These are phyloP conservation scores for Melastoma malabathricum DNA, from an alignment of 345 rosid species.

Conservation along the genomic window DNA sequence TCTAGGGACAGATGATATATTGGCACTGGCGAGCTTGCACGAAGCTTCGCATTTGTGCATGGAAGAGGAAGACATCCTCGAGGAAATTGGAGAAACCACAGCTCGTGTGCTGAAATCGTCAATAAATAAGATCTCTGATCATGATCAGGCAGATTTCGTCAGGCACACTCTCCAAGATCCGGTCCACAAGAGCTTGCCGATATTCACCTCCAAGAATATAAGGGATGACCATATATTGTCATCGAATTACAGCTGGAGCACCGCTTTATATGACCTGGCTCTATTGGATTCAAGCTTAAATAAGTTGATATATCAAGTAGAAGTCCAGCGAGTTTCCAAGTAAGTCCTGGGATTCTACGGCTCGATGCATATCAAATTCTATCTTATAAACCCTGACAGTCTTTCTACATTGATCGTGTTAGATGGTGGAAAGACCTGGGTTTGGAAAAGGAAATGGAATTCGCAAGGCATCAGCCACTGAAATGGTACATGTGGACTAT, in stretches of 20 bases:
- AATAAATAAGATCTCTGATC: not conserved
- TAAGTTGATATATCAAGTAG: constrained; percentile 3
- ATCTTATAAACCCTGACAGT: too few relatives aligned
- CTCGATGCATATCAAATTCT: too few relatives aligned
- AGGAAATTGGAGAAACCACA: constrained; percentile 17
- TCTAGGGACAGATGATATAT: not conserved
- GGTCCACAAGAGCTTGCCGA: constrained; percentile 7
- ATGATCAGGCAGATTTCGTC: constrained; percentile 1
- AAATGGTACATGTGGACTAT: constrained; percentile 13
- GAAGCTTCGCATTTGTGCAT: constrained; percentile 45
- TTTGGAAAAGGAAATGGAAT: constrained; percentile 3
- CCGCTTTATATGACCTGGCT: constrained; percentile 1
- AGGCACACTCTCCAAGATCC: constrained; percentile 6
- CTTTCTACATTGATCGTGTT: too few relatives aligned
- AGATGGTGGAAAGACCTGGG: constrained; percentile 11
- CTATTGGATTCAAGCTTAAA: constrained; percentile 1
- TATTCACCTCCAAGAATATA: constrained; percentile 1
- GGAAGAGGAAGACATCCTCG: constrained; percentile 36
- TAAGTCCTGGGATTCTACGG: not conserved
- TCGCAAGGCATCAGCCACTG: constrained; percentile 9
- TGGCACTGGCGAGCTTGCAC: constrained; percentile 24
- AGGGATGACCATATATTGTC: not conserved
- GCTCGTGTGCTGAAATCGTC: not conserved
- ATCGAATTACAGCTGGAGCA: constrained; percentile 1
- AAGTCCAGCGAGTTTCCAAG: constrained; percentile 6